Percentiles rank a stretch among this genome's conserved stretches.
Conservation (phyloP, 129 eudicot genomes). For the Flaveria brownii region DNA sequence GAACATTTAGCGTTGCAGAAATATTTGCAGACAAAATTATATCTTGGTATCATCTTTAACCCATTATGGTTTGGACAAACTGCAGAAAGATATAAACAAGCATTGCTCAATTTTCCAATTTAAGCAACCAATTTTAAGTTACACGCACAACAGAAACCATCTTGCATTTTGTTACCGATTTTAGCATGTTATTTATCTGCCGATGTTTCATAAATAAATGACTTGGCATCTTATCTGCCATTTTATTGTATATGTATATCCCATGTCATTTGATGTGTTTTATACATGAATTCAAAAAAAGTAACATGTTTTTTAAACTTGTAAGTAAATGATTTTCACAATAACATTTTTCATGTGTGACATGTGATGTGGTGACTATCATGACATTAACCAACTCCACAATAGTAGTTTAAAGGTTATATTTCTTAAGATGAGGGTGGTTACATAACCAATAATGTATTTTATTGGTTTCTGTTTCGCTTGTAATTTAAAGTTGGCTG, state of each 20-base stretch:
- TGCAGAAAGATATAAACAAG: not conserved
- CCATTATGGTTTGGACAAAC: slow-evolving; percentile 5
- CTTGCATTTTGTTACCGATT: not conserved
- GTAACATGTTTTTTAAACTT: not conserved
- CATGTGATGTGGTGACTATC: not conserved
- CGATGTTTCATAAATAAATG: not conserved
- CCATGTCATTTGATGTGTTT: not conserved
- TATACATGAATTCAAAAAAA: not conserved
- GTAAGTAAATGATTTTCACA: not conserved
- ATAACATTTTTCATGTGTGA: not conserved
- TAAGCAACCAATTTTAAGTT: not conserved
- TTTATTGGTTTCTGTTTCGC: not conserved
- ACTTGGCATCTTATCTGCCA: not conserved
- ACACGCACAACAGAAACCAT: not conserved
- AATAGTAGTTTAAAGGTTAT: not conserved
- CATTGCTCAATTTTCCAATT: not conserved
- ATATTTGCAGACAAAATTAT: slow-evolving; percentile 68
- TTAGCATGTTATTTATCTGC: not conserved
- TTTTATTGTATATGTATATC: not conserved
- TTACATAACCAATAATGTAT: not conserved
- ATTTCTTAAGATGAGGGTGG: not conserved
- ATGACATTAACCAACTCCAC: not conserved
- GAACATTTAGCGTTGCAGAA: slow-evolving; percentile 83
- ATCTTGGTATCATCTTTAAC: slow-evolving; percentile 54
- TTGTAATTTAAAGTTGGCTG: not conserved